These are phyloP conservation scores for Alopecurus myosuroides DNA, from an alignment of 176 grass and related monocot genomes.

Conservation along the genomic window DNA sequence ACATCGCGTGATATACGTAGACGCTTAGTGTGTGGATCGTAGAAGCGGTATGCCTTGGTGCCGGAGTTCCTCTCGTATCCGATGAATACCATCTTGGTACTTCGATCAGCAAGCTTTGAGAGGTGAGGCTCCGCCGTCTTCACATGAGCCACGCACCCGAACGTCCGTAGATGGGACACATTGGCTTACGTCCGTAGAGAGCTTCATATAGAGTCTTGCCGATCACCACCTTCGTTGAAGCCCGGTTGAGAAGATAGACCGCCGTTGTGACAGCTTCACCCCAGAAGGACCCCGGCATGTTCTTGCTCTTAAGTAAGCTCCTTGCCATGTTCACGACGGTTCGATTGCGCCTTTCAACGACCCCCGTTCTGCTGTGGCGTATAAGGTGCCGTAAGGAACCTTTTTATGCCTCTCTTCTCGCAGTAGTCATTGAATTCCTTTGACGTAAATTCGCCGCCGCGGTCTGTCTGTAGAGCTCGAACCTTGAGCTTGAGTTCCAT, in stretches of 20 bases:
- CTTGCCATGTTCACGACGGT: neutral
- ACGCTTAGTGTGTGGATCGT: neutral
- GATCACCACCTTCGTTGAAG: neutral
- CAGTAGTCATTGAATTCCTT: neutral
- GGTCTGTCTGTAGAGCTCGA: neutral
- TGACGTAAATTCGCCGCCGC: neutral
- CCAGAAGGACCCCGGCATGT: neutral
- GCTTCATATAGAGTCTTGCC: neutral
- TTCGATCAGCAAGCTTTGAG: neutral
- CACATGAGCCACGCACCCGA: too few species aligned
- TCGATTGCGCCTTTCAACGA: neutral
- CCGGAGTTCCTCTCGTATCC: neutral
- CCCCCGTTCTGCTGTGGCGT: neutral
- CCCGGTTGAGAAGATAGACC: neutral
- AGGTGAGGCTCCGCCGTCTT: neutral
- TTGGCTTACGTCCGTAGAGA: neutral
- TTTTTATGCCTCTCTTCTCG: neutral
- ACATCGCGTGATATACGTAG: neutral
- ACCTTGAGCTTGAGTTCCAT: neutral
- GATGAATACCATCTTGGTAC: neutral
- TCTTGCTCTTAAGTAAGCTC: neutral
- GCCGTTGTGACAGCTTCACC: neutral
- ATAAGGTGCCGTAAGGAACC: neutral
- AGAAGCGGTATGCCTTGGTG: neutral
- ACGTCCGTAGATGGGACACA: neutral